A percentile compares a stretch with the other conserved stretches of the same genome.
Evolutionary conservation across 805 yeast species (phyloP).

Genomic region (Metschnikowia corniflorae): DNA sequence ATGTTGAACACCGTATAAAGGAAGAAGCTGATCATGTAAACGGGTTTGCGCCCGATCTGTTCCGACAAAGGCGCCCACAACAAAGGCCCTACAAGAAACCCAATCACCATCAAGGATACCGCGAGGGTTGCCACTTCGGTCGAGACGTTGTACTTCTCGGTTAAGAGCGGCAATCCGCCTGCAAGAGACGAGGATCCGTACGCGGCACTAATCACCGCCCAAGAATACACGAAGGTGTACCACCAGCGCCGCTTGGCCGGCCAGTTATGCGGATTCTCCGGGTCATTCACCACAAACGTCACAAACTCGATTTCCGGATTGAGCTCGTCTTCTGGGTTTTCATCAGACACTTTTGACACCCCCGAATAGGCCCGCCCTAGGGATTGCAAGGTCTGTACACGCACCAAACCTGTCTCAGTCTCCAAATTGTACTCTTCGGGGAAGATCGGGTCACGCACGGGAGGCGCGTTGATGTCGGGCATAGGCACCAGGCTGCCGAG

Average conservation of each 20-base stretch:
- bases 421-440: constrained; percentile 92
- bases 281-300: constrained; percentile 74
- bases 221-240: constrained; percentile 65
- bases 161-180: constrained; percentile 72
- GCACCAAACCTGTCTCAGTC: constrained; percentile 85
- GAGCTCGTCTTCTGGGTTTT: constrained; percentile 26
- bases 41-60: constrained; percentile 80
- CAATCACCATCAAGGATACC: constrained; percentile 84
- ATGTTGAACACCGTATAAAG: constrained; percentile 77
- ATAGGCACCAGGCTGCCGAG: constrained; percentile 50
- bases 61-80: constrained; percentile 89
- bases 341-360: constrained; percentile 18
- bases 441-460: constrained; percentile 64
- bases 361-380: constrained; percentile 50
- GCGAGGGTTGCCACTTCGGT: constrained; percentile 75
- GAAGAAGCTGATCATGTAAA: constrained; percentile 71
- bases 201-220: constrained; percentile 83
- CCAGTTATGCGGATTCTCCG: constrained; percentile 93
- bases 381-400: constrained; percentile 64
- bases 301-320: constrained; percentile 80
- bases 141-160: constrained; percentile 64
- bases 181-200: constrained; percentile 91
- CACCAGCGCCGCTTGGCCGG: constrained; percentile 49
- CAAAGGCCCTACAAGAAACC: constrained; percentile 83
- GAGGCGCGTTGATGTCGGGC: constrained; percentile 46